Evolutionary conservation across 495 filamentous ascomycete species (phyloP).

Genomic region (Penicillium riverlandense): DNA sequence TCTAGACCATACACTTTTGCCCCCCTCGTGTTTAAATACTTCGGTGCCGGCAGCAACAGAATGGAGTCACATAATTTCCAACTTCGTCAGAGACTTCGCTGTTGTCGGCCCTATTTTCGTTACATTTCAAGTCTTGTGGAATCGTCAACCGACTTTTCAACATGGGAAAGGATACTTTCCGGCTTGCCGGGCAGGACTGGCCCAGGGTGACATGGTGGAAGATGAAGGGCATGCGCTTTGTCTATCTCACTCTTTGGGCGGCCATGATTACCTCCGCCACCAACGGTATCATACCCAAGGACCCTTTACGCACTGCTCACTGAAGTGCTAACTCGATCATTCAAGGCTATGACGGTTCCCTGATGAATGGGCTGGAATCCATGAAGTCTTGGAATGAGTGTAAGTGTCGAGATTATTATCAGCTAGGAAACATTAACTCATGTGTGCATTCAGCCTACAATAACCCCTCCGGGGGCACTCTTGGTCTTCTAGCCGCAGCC

Average conservation of each 20-base stretch:
- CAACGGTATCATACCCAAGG: constrained; percentile 2
- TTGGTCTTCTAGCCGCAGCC: constrained; percentile 60
- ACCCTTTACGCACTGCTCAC: background rate
- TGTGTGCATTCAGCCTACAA: constrained; percentile 18
- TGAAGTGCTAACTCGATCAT: background rate
- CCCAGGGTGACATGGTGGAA: constrained; percentile 32
- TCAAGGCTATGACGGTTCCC: constrained; percentile 57
- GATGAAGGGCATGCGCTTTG: constrained; percentile 29
- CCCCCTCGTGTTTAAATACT: background rate
- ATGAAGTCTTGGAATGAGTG: constrained; percentile 27
- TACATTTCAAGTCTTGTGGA: background rate
- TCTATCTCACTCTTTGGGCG: constrained; percentile 29
- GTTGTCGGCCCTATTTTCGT: no score
- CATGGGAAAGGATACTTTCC: constrained; percentile 36
- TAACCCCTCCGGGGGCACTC: constrained; percentile 42
- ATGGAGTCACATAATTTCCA: background rate
- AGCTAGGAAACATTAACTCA: no score
- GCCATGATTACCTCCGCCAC: constrained; percentile 30
- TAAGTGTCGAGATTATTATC: background rate
- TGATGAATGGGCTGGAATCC: constrained; percentile 38
- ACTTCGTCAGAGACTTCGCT: background rate
- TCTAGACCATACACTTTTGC: background rate
- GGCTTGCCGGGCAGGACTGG: constrained; percentile 32
- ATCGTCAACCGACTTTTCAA: background rate
- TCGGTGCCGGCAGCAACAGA: background rate